phyloP scores from a whole-genome alignment of 2,329 filamentous ascomycete species.

The Trichothecium sympodiale region DNA sequence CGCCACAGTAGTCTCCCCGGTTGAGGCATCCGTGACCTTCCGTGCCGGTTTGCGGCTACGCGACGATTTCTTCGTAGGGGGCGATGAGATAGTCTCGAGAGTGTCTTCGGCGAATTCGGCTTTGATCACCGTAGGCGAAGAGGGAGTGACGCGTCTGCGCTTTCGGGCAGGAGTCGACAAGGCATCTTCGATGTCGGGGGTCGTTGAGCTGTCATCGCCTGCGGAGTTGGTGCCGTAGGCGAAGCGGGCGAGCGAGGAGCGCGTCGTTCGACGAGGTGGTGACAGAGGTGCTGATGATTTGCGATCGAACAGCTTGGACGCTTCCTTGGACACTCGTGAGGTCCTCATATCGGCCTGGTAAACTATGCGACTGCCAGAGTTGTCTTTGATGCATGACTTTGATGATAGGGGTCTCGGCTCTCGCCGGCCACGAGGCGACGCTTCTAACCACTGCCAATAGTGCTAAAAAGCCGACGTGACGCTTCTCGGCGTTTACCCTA shows the following conservation, averaged over 20 bases:
- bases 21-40: constrained; percentile 26
- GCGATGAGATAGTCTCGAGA: constrained; percentile 20
- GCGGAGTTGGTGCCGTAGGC: constrained; percentile 20
- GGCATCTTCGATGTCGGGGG: constrained; percentile 47
- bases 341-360: constrained; percentile 25
- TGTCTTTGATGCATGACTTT: no score
- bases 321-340: constrained; percentile 47
- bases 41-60: constrained; percentile 20
- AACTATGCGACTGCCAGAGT: no score
- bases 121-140: constrained; percentile 9
- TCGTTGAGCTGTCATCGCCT: constrained; percentile 6
- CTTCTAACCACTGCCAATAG: no score
- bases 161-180: constrained; percentile 16
- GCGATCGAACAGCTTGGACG: constrained; percentile 40
- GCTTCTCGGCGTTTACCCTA: no score
- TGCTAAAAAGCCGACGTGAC: no score
- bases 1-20: constrained; percentile 26
- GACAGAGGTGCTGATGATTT: constrained; percentile 9
- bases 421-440: no score
- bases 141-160: constrained; percentile 14
- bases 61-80: constrained; percentile 7
- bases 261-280: constrained; percentile 33
- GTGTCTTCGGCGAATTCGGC: constrained; percentile 3
- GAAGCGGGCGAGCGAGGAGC: constrained; percentile 37
- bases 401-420: no score